These are phyloP conservation scores for Salix koriyanagi DNA, from an alignment of 345 rosid species.

Conservation along the genomic window DNA sequence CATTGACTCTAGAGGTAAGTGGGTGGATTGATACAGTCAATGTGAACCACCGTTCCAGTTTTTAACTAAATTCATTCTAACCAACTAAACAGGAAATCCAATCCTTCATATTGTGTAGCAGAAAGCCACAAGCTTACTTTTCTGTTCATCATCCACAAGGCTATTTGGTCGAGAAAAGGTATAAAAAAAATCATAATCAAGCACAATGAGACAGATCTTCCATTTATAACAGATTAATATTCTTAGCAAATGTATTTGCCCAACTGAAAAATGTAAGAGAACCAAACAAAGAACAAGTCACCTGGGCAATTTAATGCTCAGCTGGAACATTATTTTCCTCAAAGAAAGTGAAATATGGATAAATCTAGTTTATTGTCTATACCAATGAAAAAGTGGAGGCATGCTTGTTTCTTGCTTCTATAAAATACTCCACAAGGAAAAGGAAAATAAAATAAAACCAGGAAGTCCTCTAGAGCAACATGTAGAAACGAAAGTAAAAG, in stretches of 20 bases:
- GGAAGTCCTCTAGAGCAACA: not conserved
- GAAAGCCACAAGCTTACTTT: not conserved
- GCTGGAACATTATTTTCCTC: not conserved
- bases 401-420: not conserved
- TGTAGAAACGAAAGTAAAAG: not conserved
- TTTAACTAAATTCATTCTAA: not conserved
- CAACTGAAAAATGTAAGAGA: not conserved
- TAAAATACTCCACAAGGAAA: not conserved
- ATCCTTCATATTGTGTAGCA: not conserved
- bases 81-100: not conserved
- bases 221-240: not conserved
- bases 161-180: not conserved
- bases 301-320: not conserved
- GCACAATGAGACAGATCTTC: not conserved
- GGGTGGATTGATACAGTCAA: not conserved
- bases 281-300: not conserved
- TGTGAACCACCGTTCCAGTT: not conserved
- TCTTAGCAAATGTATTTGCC: not conserved
- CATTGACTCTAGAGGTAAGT: not conserved
- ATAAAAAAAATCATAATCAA: not conserved
- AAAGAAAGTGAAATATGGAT: not conserved
- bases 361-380: not conserved
- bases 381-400: not conserved
- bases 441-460: not conserved
- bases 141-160: not conserved